Evolutionary conservation across 2,329 filamentous ascomycete species (phyloP), one percentile per base, ranked within the genome.

Genomic region (Aspergillus latus): DNA sequence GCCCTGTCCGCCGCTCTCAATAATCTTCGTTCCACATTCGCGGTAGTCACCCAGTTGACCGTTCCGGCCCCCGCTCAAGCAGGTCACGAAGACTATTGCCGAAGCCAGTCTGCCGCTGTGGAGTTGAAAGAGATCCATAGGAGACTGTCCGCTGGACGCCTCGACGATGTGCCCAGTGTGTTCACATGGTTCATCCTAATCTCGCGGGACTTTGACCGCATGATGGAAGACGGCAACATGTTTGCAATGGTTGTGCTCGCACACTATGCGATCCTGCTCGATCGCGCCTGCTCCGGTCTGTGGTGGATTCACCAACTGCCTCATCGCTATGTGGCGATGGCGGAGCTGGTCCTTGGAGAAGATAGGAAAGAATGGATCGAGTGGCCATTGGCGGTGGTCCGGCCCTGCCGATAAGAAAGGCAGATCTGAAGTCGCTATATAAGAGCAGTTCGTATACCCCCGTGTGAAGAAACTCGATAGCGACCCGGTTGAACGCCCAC

Each of bases 171-270:
- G 8, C 52, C 52, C 5, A 49, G 52, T 11, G 37, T 49, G 2
- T 55, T 55, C 34, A 55, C 52, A 10, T 55, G 52, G 52, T 49
- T 49, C n/a, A 45, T 55, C 29, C 46, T 46, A 5, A 39, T 55
- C 4, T 37, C 52, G 3, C 52, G 46, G 0, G 45, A 44, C 1
- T 55, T 55, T 26, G 28, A 44, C 10, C n/a, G 6, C 39, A 4
- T 49, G 5, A 13, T 55, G n/a, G 52, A 55, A 16, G 28, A 44
- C 5, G 52, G 39, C 2, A 39, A 49, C 30, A 3, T 30, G 11
- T 45, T 49, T 40, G 52, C 46, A 21, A 55, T 55, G 52, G 46
- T 37, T 9, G 32, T 55, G 16, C 29, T 49, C 11, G 52, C 52
- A 13, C 52, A 55, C 52, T 49, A 16, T 26, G 52, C 46, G 7